Base-by-base conservation (phyloP, 2,329 filamentous ascomycete genomes). In the Botrytis sinoallii region DNA sequence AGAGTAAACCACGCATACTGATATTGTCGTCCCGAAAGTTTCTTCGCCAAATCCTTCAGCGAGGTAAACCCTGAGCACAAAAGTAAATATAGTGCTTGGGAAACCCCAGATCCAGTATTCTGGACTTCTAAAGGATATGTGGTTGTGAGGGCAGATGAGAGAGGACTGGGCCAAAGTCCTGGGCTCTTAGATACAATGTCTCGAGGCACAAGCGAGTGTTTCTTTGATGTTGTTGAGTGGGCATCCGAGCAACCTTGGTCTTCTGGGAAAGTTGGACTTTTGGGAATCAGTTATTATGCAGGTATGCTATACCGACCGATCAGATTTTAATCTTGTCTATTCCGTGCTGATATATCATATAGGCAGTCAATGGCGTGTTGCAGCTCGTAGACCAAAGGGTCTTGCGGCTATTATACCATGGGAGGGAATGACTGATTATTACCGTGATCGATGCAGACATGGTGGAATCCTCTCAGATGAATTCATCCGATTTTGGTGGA, bases 181-280 rank as follows among this genome's bases (percentile, higher is more conserved):
- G 86, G 86, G 1, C 80, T 85, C 57, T 80, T 88, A 0, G 85
- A 88, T 75, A 87, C 85, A 25, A 88, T 88, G 85, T 87, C 85
- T 2, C 80, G 83, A 20, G 85, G 84, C 22, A 88, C 86, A 0
- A 86, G 83, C 76, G 85, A 87, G 73, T 84, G 83, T 2, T 87
- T 87, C 75, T 85, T 84, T 66, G 85, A 87, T 71, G 84, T 86
- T 2, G 82, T 87, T 3, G 85, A 87, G 78, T 87, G 86, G 86
- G 83, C 85, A 12, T 81, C 85, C 20, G 82, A 84, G 67, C 85
- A 88, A 75, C 76, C 83, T 3, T 88, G 86, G 86, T 85, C 84
- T 0, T 83, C 81, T 57, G 86, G 86, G 0, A 87, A 86, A 74
- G 85, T 87, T 14, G 86, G 85, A 2, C 76, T 87, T 14, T 80